Evolutionary conservation across 805 yeast genomes (phyloP).

Genomic region (Hanseniaspora osmophila): DNA sequence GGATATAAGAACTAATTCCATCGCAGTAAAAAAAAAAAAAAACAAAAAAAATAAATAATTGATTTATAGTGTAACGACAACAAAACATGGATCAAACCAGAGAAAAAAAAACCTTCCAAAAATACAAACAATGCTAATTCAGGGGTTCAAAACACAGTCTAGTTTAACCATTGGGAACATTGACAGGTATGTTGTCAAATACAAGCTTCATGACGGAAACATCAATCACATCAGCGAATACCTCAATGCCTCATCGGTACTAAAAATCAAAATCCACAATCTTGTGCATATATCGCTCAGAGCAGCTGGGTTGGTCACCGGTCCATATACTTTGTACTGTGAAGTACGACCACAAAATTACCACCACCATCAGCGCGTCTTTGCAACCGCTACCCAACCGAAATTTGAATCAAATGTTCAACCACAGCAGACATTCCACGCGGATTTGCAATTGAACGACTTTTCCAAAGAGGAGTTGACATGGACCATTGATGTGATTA

Average conservation of each 20-base stretch:
- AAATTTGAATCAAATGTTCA: slow-evolving; percentile 54
- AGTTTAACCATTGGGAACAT: slow-evolving; percentile 46
- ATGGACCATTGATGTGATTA: slow-evolving; percentile 60
- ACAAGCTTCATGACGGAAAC: slow-evolving; percentile 25
- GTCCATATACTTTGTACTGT: slow-evolving; percentile 62
- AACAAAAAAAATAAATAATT: no score
- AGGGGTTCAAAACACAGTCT: slow-evolving; percentile 30
- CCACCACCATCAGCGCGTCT: slow-evolving; percentile 33
- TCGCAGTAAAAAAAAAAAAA: no score
- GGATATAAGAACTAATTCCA: not conserved
- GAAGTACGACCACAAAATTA: slow-evolving; percentile 49
- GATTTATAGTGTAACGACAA: not conserved
- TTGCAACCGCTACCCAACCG: slow-evolving; percentile 69
- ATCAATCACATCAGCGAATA: slow-evolving; percentile 6
- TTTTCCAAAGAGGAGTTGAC: slow-evolving; percentile 35
- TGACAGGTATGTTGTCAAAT: slow-evolving; percentile 40
- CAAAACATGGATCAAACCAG: not conserved
- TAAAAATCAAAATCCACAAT: slow-evolving; percentile 50
- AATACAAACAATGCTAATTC: not conserved
- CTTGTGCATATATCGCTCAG: slow-evolving; percentile 33
- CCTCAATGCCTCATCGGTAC: not conserved
- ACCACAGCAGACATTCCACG: slow-evolving; percentile 50
- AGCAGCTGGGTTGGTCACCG: slow-evolving; percentile 55
- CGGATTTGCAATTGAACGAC: slow-evolving; percentile 52
- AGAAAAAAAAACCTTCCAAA: not conserved